phyloP scores from a whole-genome alignment of 306 rosid species.

The Quercus agrifolia region DNA sequence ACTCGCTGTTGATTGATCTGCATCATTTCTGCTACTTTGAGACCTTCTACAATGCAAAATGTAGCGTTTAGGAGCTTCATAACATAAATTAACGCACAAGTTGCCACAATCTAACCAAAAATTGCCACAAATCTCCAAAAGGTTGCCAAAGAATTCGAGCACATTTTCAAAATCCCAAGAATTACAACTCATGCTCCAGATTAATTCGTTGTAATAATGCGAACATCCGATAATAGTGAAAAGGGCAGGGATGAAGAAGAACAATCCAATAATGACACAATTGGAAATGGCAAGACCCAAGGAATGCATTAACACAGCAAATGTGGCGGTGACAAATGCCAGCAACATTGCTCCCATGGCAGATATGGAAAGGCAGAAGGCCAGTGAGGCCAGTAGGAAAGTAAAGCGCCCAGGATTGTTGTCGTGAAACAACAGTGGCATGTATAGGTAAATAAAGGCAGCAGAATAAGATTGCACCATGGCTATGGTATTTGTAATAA shows the following conservation, averaged over 20 bases:
- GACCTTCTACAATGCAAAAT: too few relatives aligned
- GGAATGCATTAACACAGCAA: not conserved
- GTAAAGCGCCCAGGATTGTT: not conserved
- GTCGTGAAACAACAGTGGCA: not conserved
- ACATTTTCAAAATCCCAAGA: too few relatives aligned
- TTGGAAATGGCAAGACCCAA: not conserved
- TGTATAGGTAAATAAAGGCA: not conserved
- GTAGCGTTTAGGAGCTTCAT: too few relatives aligned
- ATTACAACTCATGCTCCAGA: too few relatives aligned
- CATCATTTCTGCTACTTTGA: too few relatives aligned
- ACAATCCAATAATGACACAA: not conserved
- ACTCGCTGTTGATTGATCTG: too few relatives aligned
- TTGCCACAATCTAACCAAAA: too few relatives aligned
- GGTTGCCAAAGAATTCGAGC: too few relatives aligned
- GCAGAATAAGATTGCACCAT: not conserved
- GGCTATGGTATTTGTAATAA: not conserved
- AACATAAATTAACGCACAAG: too few relatives aligned
- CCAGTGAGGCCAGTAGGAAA: not conserved
- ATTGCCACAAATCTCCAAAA: too few relatives aligned
- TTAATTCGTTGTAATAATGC: too few relatives aligned
- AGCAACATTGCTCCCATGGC: not conserved
- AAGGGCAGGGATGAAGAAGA: not conserved
- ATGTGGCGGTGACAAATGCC: not conserved
- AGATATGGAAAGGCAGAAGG: not conserved
- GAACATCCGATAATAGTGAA: too few relatives aligned